Evolutionary conservation across 306 rosid genomes (phyloP), one percentile per base, ranked within the genome.

Genomic region (Sesbania bispinosa): DNA sequence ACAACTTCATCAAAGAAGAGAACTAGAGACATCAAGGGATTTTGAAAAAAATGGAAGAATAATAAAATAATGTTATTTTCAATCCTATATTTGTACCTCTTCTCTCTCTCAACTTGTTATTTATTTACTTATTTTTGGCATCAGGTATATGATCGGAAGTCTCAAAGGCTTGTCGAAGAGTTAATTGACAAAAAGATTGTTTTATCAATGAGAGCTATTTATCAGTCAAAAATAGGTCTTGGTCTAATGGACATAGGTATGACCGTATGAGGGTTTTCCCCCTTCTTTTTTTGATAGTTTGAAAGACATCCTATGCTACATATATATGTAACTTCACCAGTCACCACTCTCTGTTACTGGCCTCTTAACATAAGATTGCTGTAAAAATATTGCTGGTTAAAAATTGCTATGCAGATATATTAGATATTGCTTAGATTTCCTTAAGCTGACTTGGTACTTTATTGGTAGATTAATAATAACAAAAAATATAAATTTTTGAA

Each of bases 131-230:
- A 36, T 69, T 57, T 39, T 76, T 71, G 73, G 43, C 52, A 57
- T 78, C 78, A 93, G 98, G 93, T 93, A 32, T 85, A 51, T 85
- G 98, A 94, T 78, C 89, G 98, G 82, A 88, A 87, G 88, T 81
- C 88, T 71, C 80, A 83, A 79, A 87, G 92, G 86, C 96, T 94
- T 11, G 96, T 94, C 48, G 96, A 94, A 83, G 98, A 94, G 81
- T 43, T 84, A 82, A 94, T 94, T 79, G 97, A 94, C 76, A 84
- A 79, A n/a, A 94, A 87, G 81, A 90, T 94, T 78, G 88, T 83
- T 62, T 85, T 94, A 92, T 90, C 98, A 7, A 94, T 90, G 98
- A 88, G 97, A 85, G 98, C 98, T 59, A 87, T 94, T 69, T 94
- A 94, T 85, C 98, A 94, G 79, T 94, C 98, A 60, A 87, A 94